These are phyloP conservation scores for Thermothielavioides terrestris DNA, from an alignment of 495 filamentous ascomycete genomes.

Conservation along the genomic window DNA sequence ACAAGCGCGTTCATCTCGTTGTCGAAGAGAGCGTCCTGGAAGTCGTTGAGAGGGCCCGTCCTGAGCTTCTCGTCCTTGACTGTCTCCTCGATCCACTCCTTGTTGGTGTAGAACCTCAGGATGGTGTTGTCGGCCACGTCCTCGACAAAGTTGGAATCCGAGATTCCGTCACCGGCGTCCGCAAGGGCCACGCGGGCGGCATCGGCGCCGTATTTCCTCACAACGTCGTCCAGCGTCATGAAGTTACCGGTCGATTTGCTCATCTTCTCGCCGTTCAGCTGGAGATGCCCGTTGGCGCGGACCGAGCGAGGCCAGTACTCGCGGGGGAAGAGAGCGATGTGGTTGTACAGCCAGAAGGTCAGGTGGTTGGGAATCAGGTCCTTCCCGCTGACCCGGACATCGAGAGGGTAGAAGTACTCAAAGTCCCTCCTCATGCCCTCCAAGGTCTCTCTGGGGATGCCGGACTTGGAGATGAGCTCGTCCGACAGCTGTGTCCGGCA, in stretches of 20 bases:
- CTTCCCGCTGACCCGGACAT: slow-evolving; percentile 76
- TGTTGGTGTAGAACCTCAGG: slow-evolving; percentile 72
- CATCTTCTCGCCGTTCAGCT: slow-evolving; percentile 97
- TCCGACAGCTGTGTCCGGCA: slow-evolving; percentile 51
- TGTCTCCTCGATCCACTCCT: slow-evolving; percentile 87
- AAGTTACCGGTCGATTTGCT: slow-evolving; percentile 93
- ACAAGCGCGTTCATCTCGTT: slow-evolving; percentile 89
- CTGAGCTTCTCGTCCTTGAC: slow-evolving; percentile 64
- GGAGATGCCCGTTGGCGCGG: slow-evolving; percentile 83
- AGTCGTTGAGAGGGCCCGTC: slow-evolving; percentile 59
- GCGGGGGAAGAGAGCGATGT: slow-evolving; percentile 76
- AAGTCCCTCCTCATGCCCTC: slow-evolving; percentile 80
- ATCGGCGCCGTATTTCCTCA: slow-evolving; percentile 90
- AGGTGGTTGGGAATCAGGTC: slow-evolving; percentile 84
- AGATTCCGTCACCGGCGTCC: slow-evolving; percentile 88
- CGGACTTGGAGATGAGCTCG: slow-evolving; percentile 48
- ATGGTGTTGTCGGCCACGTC: slow-evolving; percentile 85
- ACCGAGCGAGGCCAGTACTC: slow-evolving; percentile 81
- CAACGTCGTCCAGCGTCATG: slow-evolving; percentile 76
- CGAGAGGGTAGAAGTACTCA: slow-evolving; percentile 93
- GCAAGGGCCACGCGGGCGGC: slow-evolving; percentile 85
- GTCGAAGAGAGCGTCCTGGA: slow-evolving; percentile 84
- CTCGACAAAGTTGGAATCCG: slow-evolving; percentile 97
- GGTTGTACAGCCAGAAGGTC: slow-evolving; percentile 95
- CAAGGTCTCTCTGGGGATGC: slow-evolving; percentile 62